Percentiles rank a stretch among this genome's conserved stretches.
Evolutionary conservation across 164 flowering plant species (phyloP).

Genomic region (Santalum album): DNA sequence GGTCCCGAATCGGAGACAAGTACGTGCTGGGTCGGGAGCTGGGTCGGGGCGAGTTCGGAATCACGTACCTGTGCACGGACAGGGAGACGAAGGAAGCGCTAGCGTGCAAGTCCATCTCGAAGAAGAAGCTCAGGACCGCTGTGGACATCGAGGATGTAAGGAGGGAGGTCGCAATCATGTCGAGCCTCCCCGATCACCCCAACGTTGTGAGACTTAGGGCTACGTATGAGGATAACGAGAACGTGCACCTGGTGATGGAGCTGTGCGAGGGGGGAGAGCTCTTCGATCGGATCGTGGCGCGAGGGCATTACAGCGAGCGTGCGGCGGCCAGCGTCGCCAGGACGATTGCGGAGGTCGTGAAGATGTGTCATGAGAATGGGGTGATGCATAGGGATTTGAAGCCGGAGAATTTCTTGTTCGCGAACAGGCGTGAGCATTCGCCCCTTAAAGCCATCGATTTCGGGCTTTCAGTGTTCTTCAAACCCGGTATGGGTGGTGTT

Average conservation of each 20-base stretch:
- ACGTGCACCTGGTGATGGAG: conserved; percentile 95
- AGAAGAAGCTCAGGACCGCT: conserved; percentile 79
- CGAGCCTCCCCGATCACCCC: conserved; percentile 68
- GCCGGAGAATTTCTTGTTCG: conserved; percentile 91
- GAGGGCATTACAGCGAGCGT: conserved; percentile 86
- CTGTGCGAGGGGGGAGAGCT: conserved; percentile 97
- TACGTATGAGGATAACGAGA: conserved; percentile 79
- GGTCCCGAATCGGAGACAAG: conserved; percentile 68
- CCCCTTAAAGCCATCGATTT: conserved; percentile 86
- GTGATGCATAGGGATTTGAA: conserved; percentile 92
- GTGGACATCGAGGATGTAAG: conserved; percentile 86
- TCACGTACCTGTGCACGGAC: conserved; percentile 88
- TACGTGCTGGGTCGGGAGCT: conserved; percentile 80
- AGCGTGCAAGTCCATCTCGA: conserved; percentile 93
- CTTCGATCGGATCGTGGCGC: conserved; percentile 86
- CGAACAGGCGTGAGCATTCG: conserved; percentile 80
- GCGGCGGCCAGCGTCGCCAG: conserved; percentile 77
- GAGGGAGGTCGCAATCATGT: conserved; percentile 86
- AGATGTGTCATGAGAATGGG: conserved; percentile 87
- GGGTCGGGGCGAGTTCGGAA: conserved; percentile 94
- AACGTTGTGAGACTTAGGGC: conserved; percentile 70
- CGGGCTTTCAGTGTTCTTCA: conserved; percentile 85
- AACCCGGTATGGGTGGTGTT: conserved; percentile 45
- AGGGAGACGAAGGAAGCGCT: conserved; percentile 52
- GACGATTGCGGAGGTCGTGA: conserved; percentile 84